These are phyloP conservation scores for Tolypocladium sp. DNA, from an alignment of 2,329 filamentous ascomycete species.

Conservation along the genomic window DNA sequence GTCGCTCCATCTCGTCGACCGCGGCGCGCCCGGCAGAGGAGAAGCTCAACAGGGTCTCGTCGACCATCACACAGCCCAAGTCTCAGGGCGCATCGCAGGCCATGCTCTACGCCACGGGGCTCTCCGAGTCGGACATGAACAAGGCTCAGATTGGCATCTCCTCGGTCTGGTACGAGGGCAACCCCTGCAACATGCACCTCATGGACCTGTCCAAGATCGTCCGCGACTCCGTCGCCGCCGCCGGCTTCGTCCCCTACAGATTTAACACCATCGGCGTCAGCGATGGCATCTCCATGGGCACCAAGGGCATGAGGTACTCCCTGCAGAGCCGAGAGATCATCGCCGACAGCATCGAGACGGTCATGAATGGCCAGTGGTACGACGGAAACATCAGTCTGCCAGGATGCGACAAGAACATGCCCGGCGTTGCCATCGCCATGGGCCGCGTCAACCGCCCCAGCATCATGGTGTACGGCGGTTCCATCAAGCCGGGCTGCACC, in stretches of 20 bases:
- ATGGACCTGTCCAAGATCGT: slow-evolving; percentile 79
- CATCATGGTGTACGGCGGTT: slow-evolving; percentile 96
- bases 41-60: slow-evolving; percentile 75
- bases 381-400: slow-evolving; percentile 95
- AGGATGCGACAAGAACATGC: slow-evolving; percentile 99
- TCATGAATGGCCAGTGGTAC: slow-evolving; percentile 99
- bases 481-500: slow-evolving; percentile 85
- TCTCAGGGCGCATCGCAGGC: slow-evolving; percentile 97
- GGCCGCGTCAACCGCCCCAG: slow-evolving; percentile 88
- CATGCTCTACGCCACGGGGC: slow-evolving; percentile 94
- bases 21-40: slow-evolving; percentile 38
- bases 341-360: slow-evolving; percentile 95
- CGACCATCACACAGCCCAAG: slow-evolving; percentile 87
- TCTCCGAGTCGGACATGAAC: slow-evolving; percentile 79
- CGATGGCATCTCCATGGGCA: slow-evolving; percentile 97
- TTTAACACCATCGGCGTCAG: slow-evolving; percentile 99
- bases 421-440: slow-evolving; percentile 86
- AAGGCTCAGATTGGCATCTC: slow-evolving; percentile 98
- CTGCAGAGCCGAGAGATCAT: slow-evolving; percentile 94
- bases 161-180: slow-evolving; percentile 95
- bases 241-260: slow-evolving; percentile 83
- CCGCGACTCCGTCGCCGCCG: slow-evolving; percentile 49
- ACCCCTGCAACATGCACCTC: slow-evolving; percentile 99
- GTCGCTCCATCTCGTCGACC: slow-evolving; percentile 43
- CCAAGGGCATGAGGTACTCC: slow-evolving; percentile 91